These are phyloP conservation scores for Digitaria exilis DNA, from an alignment of 202 grass and related monocot genomes.

Conservation along the genomic window DNA sequence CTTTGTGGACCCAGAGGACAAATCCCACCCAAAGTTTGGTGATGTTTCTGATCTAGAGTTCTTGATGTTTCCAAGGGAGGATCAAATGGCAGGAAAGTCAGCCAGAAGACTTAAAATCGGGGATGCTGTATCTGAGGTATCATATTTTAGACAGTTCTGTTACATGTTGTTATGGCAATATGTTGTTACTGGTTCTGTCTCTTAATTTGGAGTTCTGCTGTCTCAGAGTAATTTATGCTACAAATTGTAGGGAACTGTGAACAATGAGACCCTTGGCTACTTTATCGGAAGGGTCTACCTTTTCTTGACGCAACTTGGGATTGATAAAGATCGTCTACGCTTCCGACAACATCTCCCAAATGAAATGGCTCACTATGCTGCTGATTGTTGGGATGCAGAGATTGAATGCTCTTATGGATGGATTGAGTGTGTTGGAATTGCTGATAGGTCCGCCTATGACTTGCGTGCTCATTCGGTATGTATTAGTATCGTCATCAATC, in stretches of 20 bases:
- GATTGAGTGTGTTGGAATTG: slow-evolving; percentile 98
- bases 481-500: slow-evolving; percentile 12
- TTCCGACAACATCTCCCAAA: slow-evolving; percentile 91
- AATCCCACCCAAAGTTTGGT: slow-evolving; percentile 88
- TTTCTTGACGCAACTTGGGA: slow-evolving; percentile 80
- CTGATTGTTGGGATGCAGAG: slow-evolving; percentile 96
- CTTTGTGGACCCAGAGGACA: slow-evolving; percentile 95
- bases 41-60: slow-evolving; percentile 77
- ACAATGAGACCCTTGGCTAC: slow-evolving; percentile 90
- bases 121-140: slow-evolving; percentile 69
- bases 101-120: slow-evolving; percentile 49
- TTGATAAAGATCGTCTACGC: slow-evolving; percentile 80
- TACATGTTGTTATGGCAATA: not conserved
- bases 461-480: slow-evolving; percentile 81
- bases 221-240: slow-evolving; percentile 22
- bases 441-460: slow-evolving; percentile 90
- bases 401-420: slow-evolving; percentile 95
- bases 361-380: slow-evolving; percentile 98
- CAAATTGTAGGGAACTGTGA: slow-evolving; percentile 64
- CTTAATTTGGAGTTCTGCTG: not conserved
- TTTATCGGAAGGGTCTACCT: slow-evolving; percentile 90
- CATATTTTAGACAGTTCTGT: slow-evolving; percentile 23
- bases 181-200: not conserved
- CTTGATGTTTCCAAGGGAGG: slow-evolving; percentile 84
- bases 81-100: slow-evolving; percentile 63